phyloP scores from a whole-genome alignment of 2,329 filamentous ascomycete species.

The Trichoderma lentiforme region DNA sequence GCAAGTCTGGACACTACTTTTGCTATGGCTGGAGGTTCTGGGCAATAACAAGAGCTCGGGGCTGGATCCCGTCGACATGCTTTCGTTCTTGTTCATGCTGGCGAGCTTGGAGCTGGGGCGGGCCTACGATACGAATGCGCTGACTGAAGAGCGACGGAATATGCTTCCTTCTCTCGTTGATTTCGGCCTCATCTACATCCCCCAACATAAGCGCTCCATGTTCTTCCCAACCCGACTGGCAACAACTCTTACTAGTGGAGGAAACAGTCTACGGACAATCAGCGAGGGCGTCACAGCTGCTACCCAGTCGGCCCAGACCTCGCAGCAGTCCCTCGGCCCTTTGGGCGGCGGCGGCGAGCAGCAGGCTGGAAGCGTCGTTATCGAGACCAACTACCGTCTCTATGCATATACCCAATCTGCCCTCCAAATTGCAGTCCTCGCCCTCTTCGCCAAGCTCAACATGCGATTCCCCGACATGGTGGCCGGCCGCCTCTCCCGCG shows the following conservation, averaged over 20 bases:
- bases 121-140: slow-evolving; percentile 81
- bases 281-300: slow-evolving; percentile 67
- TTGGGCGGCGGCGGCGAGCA: slow-evolving; percentile 28
- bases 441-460: slow-evolving; percentile 81
- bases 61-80: slow-evolving; percentile 88
- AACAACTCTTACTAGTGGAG: slow-evolving; percentile 85
- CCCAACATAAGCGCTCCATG: slow-evolving; percentile 53
- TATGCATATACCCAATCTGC: slow-evolving; percentile 96
- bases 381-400: slow-evolving; percentile 96
- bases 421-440: slow-evolving; percentile 89
- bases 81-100: slow-evolving; percentile 94
- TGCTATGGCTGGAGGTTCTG: slow-evolving; percentile 87
- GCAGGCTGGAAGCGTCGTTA: slow-evolving; percentile 79
- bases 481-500: slow-evolving; percentile 83
- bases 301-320: slow-evolving; percentile 43
- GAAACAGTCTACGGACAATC: slow-evolving; percentile 68
- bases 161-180: slow-evolving; percentile 90
- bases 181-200: slow-evolving; percentile 85
- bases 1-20: slow-evolving; percentile 92
- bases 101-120: slow-evolving; percentile 89
- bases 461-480: slow-evolving; percentile 95
- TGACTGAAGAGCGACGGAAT: slow-evolving; percentile 76
- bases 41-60: slow-evolving; percentile 55
- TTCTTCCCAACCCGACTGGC: slow-evolving; percentile 92
- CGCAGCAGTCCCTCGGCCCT: slow-evolving; percentile 36